Evolutionary conservation across 2,329 filamentous ascomycete genomes (phyloP).

Genomic region (Harringtonia aguacate): DNA sequence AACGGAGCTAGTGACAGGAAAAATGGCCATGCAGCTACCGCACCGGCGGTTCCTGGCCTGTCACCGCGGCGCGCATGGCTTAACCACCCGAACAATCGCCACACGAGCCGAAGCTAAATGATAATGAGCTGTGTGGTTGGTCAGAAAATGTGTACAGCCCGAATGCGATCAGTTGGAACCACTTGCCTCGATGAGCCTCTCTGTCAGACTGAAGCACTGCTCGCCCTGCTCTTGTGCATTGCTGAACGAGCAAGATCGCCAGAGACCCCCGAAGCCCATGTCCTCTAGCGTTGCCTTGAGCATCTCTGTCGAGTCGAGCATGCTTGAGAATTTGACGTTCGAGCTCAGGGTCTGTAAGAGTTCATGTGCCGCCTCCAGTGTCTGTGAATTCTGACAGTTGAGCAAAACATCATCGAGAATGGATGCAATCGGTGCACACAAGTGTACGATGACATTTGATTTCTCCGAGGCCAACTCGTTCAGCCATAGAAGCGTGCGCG

Average conservation of each 20-base stretch:
- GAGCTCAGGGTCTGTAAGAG: constrained; percentile 49
- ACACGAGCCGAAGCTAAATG: constrained; percentile 1
- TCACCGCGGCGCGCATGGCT: no score
- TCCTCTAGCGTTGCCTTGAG: constrained; percentile 45
- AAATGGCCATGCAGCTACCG: no score
- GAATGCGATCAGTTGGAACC: no score
- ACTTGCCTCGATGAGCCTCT: constrained; percentile 49
- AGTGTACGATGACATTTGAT: constrained; percentile 43
- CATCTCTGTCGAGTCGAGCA: constrained; percentile 33
- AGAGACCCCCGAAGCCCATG: constrained; percentile 54
- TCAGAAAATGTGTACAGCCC: background rate
- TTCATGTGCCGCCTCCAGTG: constrained; percentile 49
- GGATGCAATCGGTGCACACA: constrained; percentile 47
- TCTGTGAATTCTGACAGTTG: constrained; percentile 51
- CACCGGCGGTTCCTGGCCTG: no score
- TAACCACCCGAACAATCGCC: no score
- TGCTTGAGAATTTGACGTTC: constrained; percentile 37
- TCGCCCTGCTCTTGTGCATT: constrained; percentile 37
- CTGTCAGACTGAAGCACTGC: constrained; percentile 43
- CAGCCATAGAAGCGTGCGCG: constrained; percentile 48
- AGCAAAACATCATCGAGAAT: constrained; percentile 51
- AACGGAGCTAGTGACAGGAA: no score
- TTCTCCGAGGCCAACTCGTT: constrained; percentile 43
- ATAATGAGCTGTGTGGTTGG: constrained; percentile 7
- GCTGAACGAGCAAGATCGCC: constrained; percentile 43